Evolutionary conservation across 306 rosid species (phyloP), one percentile per base, ranked within the genome.

Genomic region (Adenanthera pavonina): DNA sequence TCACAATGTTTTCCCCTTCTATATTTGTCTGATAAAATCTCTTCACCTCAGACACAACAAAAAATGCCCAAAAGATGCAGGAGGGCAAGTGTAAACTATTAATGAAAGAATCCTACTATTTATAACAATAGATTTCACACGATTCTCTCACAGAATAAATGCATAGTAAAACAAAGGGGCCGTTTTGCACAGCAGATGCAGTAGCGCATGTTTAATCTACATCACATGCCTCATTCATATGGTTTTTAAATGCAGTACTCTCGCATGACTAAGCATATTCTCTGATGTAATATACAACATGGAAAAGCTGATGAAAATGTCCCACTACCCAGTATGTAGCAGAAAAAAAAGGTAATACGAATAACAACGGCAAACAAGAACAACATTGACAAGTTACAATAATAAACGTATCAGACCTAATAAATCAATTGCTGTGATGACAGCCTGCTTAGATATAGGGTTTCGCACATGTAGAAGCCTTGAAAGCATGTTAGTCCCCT

Each of bases 401-500:
- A 54, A 79, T 67, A 82, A 82, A 2, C 46, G 35, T 64, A 64
- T 83, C 88, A 72, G 62, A 95, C 99, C 99, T 83, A 93, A 88
- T 82, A 95, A 92, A 89, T 93, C 95, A 75, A 95, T 95, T 78
- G 99, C 97, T 51, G 97, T 91, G 80, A 95, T 95, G 75, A 95
- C 99, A 25, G 99, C 99, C 89, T 93, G 97, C 92, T 95, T 95
- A 77, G 97, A 97, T 69, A 85, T 90, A 49, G 97, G 99, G 68
- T 90, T 88, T 46, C 92, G 94, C 71, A 95, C 99, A 75, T 95
- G 90, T 84, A 95, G 97, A 84, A 95, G 97, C 82, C 97, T 87
- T 53, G 99, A 89, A 60, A 95, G 95, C 97, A 95, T 86, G 80
- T 95, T 95, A 57, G 99, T 95, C 52, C 99, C 99, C 99, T 95